Evolutionary conservation across 202 grass and related monocot species (phyloP), one percentile per base, ranked within the genome.

Genomic region (Setaria italica): DNA sequence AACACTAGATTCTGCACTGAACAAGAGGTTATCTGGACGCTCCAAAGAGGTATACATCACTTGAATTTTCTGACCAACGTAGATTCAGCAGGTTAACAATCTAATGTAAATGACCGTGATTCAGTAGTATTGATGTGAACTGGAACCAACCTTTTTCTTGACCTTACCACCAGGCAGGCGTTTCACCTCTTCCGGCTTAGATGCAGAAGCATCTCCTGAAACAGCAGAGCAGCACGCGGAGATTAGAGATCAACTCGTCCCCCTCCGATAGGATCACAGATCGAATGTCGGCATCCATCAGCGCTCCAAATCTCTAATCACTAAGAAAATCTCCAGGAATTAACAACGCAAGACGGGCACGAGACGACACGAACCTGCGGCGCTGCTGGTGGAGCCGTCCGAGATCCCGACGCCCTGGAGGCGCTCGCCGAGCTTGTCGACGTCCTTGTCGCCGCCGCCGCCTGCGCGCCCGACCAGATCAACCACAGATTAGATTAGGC

Each of bases 111-210:
- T 51, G 6, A 13, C 34, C n/a, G 1, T 25, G 34, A 51, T 6
- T 47, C 12, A 65, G 3, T 7, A 53, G 64, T 21, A 2, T 63
- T 34, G 0, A 11, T 4, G 32, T 86, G 49, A 48, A 63, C 70
- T 62, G 20, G 21, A 76, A 89, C 84, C 45, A 45, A 99, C 97
- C 90, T 99, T 99, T 74, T 97, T 99, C 94, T 94, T 99, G 70
- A 94, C 70, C 88, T 99, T 99, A 67, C 97, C 97, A 84, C 97
- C 97, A 72, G 92, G 94, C 77, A 99, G 89, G 70, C 97, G 97
- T 72, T 97, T 99, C 55, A 93, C 88, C 65, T 97, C 94, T 51
- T 91, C 90, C 50, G 73, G 85, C 83, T 99, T 99, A 10, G 94
- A 92, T 50, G 83, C 76, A 0, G 94, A 97, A 55, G 92, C 79